Conservation (phyloP, 2,329 filamentous ascomycete genomes). For the Sporothrix phasma region DNA sequence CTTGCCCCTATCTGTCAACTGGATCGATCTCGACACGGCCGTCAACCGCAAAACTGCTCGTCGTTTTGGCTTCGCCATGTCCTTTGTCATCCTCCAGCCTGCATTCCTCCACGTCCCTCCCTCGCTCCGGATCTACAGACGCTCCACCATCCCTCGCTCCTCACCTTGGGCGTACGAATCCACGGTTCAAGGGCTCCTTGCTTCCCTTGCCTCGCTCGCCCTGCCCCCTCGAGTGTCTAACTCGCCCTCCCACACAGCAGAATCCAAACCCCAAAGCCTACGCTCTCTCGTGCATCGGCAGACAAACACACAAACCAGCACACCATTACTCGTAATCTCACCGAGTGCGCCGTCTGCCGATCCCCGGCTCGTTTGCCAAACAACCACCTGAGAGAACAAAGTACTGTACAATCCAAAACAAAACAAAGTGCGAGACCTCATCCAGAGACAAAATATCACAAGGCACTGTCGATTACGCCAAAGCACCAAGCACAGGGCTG, state of each 20-base stretch:
- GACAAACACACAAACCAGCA: neutral
- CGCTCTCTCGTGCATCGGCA: neutral
- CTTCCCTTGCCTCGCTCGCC: slow-evolving; percentile 6
- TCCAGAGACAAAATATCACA: neutral
- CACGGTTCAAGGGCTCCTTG: neutral
- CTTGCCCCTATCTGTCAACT: neutral
- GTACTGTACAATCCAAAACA: slow-evolving; percentile 4
- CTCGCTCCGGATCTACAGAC: slow-evolving; percentile 3
- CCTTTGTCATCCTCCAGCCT: neutral
- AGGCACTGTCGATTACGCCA: slow-evolving; percentile 7
- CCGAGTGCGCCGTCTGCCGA: neutral
- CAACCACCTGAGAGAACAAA: neutral
- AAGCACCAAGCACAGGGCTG: neutral
- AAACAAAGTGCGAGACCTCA: neutral
- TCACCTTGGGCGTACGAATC: neutral
- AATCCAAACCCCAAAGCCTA: neutral
- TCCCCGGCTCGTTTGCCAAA: neutral
- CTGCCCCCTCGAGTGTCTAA: neutral
- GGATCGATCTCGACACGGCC: neutral
- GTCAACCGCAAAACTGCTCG: neutral
- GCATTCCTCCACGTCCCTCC: slow-evolving; percentile 1
- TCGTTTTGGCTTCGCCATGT: neutral
- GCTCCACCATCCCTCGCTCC: neutral
- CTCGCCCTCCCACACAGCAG: neutral
- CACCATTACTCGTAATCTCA: neutral